phyloP scores from a whole-genome alignment of 768 basidiomycete species.

The Amanita polypyramis region DNA sequence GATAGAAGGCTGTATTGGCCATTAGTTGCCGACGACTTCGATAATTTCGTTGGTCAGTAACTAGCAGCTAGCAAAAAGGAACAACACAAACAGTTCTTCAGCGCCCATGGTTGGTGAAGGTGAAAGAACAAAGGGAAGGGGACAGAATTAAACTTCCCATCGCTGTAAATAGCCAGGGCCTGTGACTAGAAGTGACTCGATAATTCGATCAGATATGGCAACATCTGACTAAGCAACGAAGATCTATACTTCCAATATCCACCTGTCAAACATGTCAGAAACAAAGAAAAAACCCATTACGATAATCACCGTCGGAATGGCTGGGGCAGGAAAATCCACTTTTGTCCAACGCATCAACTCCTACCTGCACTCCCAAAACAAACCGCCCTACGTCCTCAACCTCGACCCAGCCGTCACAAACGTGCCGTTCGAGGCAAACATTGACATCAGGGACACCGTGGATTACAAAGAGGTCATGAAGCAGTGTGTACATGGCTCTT shows the following conservation, averaged over 20 bases:
- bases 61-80: too few species aligned
- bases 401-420: constrained; percentile 93
- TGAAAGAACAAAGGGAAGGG: too few species aligned
- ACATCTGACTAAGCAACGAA: background rate
- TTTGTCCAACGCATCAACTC: constrained; percentile 94
- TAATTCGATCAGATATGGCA: background rate
- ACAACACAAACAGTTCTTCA: too few species aligned
- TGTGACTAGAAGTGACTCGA: too few species aligned
- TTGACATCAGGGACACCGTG: constrained; percentile 96
- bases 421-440: constrained; percentile 90
- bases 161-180: too few species aligned
- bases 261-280: background rate
- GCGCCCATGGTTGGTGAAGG: background rate
- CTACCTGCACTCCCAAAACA: constrained; percentile 64
- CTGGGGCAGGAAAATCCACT: constrained; percentile 95
- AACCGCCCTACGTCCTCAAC: constrained; percentile 90
- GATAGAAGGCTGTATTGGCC: background rate
- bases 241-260: background rate
- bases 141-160: too few species aligned
- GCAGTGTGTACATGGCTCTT: constrained; percentile 59
- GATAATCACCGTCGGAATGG: constrained; percentile 93
- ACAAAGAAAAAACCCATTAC: constrained; percentile 57
- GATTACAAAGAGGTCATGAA: constrained; percentile 99
- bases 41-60: too few species aligned
- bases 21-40: background rate